Conservation (phyloP, 208 protist genomes). For the Polymyxa betae region DNA sequence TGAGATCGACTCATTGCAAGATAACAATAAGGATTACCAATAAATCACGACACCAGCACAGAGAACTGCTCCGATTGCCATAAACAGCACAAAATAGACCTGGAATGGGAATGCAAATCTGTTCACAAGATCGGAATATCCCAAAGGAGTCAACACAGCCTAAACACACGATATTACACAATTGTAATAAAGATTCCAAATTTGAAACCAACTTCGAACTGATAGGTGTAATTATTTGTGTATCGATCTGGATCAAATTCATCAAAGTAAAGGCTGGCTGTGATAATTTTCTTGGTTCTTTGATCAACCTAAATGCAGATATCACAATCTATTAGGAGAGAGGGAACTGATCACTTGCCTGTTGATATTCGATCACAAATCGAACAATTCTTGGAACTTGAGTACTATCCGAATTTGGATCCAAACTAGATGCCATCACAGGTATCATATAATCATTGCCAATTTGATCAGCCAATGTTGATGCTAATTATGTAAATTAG, state of each 20-base stretch:
- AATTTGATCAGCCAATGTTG: background rate
- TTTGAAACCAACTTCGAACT: conserved; percentile 31
- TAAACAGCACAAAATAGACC: background rate
- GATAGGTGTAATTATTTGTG: conserved; percentile 26
- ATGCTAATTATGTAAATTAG: background rate
- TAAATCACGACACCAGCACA: conserved; percentile 30
- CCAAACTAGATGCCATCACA: conserved; percentile 46
- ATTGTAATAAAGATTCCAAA: background rate
- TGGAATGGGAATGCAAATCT: background rate
- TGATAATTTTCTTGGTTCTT: conserved; percentile 2
- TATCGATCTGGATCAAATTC: background rate
- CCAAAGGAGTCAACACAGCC: background rate
- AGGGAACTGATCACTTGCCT: background rate
- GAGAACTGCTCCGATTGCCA: background rate
- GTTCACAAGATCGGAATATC: conserved; percentile 30
- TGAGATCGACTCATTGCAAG: no score
- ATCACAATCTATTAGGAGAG: conserved; percentile 13
- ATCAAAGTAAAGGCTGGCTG: conserved; percentile 13
- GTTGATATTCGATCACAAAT: conserved; percentile 24
- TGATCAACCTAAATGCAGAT: background rate
- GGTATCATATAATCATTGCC: conserved; percentile 7
- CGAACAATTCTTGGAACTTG: background rate
- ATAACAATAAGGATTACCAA: no score
- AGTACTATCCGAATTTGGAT: conserved; percentile 13
- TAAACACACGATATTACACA: background rate